These are phyloP conservation scores for Alternaria conjuncta DNA, from an alignment of 2,329 filamentous ascomycete genomes.

Conservation along the genomic window DNA sequence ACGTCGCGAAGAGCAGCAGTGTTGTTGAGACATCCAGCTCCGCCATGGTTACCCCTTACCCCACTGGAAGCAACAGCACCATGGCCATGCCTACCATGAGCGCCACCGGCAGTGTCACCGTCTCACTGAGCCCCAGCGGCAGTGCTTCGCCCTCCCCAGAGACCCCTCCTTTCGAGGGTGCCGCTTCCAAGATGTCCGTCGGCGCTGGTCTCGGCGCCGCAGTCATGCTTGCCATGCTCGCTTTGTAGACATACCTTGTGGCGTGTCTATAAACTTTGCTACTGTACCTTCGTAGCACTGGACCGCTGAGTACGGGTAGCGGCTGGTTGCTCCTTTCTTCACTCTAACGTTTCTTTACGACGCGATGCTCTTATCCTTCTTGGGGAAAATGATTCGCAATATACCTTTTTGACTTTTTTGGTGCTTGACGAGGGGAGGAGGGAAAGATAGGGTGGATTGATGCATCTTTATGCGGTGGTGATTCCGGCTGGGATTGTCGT, in stretches of 20 bases:
- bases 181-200: constrained; percentile 46
- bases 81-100: constrained; percentile 12
- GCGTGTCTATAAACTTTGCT: background rate
- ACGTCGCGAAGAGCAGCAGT: constrained; percentile 7
- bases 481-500: constrained; percentile 29
- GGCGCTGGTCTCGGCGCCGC: constrained; percentile 49
- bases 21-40: background rate
- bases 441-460: constrained; percentile 7
- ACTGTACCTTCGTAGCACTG: background rate
- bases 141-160: constrained; percentile 12
- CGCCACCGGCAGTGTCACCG: constrained; percentile 13
- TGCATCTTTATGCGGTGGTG: constrained; percentile 2
- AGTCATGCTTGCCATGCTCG: constrained; percentile 52
- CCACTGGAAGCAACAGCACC: constrained; percentile 8
- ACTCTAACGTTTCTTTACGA: constrained; percentile 37
- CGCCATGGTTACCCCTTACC: background rate
- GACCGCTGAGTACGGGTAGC: background rate
- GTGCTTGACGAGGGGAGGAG: constrained; percentile 7
- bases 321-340: background rate
- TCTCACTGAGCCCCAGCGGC: constrained; percentile 3
- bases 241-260: constrained; percentile 38
- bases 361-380: constrained; percentile 41
- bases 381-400: constrained; percentile 20
- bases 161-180: constrained; percentile 24
- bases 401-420: constrained; percentile 22